These are phyloP conservation scores for Bryoglossum gracile DNA, from an alignment of 495 filamentous ascomycete genomes.

Conservation along the genomic window DNA sequence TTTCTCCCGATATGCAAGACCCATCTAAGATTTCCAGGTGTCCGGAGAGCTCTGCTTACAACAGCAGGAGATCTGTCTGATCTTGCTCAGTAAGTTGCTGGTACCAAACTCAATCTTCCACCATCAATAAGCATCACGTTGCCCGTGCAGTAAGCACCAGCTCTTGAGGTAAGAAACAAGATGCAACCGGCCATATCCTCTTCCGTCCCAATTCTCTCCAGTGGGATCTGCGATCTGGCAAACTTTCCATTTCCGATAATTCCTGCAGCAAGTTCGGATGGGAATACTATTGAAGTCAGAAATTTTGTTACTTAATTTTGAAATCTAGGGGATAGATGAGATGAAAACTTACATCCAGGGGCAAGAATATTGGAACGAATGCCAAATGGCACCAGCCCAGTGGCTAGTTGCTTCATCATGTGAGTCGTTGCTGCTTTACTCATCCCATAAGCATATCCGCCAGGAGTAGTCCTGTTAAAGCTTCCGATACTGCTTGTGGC, in stretches of 20 bases:
- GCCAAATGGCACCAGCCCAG: constrained; percentile 45
- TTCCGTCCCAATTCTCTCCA: constrained; percentile 41
- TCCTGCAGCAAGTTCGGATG: constrained; percentile 54
- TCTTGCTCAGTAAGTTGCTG: constrained; percentile 19
- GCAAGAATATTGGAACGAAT: constrained; percentile 60
- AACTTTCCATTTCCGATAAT: constrained; percentile 39
- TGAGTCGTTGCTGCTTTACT: constrained; percentile 60
- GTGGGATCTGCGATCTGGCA: constrained; percentile 40
- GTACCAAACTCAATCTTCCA: constrained; percentile 37
- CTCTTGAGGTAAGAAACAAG: constrained; percentile 54
- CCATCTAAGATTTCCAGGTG: too few species aligned
- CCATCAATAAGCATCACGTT: constrained; percentile 50
- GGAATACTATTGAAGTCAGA: constrained; percentile 40
- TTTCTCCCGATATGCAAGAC: too few species aligned
- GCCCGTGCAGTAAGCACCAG: constrained; percentile 54
- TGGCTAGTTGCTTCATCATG: constrained; percentile 55
- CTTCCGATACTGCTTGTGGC: constrained; percentile 56
- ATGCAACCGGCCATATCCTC: constrained; percentile 61
- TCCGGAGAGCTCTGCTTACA: too few species aligned
- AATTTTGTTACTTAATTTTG: neutral
- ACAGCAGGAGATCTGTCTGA: too few species aligned
- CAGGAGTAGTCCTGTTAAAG: constrained; percentile 48
- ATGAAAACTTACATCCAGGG: constrained; percentile 52
- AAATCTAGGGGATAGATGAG: neutral
- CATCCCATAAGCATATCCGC: constrained; percentile 53